phyloP scores from a whole-genome alignment of 2,329 filamentous ascomycete genomes.

The Metarhizium album region DNA sequence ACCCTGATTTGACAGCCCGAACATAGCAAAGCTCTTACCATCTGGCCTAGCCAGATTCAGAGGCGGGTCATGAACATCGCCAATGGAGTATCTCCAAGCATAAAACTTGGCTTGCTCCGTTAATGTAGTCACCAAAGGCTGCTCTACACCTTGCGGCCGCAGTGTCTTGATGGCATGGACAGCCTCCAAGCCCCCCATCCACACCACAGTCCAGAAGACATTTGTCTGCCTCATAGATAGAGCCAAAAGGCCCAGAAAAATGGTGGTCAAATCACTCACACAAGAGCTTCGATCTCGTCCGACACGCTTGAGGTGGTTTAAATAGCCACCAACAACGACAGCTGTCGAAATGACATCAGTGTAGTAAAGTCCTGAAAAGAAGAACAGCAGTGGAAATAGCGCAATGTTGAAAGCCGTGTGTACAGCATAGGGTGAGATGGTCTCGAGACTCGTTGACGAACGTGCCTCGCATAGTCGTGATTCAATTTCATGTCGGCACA shows the following conservation, averaged over 20 bases:
- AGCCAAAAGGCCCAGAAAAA: constrained; percentile 51
- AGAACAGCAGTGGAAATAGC: constrained; percentile 84
- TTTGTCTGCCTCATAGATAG: constrained; percentile 88
- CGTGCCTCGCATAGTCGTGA: constrained; percentile 22
- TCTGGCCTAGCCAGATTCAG: constrained; percentile 36
- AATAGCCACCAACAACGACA: constrained; percentile 60
- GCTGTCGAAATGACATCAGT: constrained; percentile 81
- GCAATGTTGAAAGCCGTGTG: constrained; percentile 69
- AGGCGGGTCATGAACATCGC: constrained; percentile 44
- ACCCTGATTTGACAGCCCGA: not conserved
- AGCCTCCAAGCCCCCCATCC: constrained; percentile 53
- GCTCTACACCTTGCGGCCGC: constrained; percentile 19
- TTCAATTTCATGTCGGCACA: constrained; percentile 44
- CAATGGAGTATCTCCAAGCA: constrained; percentile 33
- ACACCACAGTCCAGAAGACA: constrained; percentile 85
- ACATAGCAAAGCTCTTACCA: constrained; percentile 27
- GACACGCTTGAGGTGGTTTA: constrained; percentile 39
- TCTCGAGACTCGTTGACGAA: constrained; percentile 8
- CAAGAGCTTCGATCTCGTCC: constrained; percentile 20
- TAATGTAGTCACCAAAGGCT: constrained; percentile 21
- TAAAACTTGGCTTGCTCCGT: constrained; percentile 27
- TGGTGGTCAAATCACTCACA: constrained; percentile 29
- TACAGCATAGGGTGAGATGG: constrained; percentile 30
- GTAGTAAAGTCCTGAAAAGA: constrained; percentile 93
- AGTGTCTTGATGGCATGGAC: constrained; percentile 40